Base-by-base conservation (phyloP, 495 filamentous ascomycete genomes). In the Hypomontagnella submonticulosa region DNA sequence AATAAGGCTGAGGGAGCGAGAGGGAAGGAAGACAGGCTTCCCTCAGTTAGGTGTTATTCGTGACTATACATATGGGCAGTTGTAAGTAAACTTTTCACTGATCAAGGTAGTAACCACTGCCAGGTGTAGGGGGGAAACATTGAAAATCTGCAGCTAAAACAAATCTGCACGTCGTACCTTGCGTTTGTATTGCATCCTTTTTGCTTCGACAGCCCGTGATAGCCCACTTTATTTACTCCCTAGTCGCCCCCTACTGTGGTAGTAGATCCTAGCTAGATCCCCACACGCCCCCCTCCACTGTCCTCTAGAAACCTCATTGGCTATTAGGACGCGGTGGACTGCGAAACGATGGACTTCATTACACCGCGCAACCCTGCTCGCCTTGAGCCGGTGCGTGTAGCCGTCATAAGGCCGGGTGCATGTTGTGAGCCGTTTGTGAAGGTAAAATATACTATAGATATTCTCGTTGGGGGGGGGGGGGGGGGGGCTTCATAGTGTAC, bases 151-250 rank as follows among this genome's bases (percentile, higher is more conserved):
- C 59, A 68, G 53, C 59, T 67, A 67, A 58, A 51, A 44, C 18
- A 50, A 46, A 27, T 42, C 19, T 61, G 40, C 52, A 67, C n/a
- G 52, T 67, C 63, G 63, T 67, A 67, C 58, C 64, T 63, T 67
- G 65, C 65, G 65, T 68, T 68, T 68, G 65, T 55, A 66, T 54
- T 56, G 30, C 43, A 59, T 68, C 54, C 42, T 50, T 62, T 55
- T 58, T 34, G 36, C 18, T 32, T 47, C 38, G 41, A 56, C 41
- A 57, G 51, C 37, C 51, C 43, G 51, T 34, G 51, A 41, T 47
- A 42, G 15, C 15, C 58, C 58, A 58, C 64, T 62, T 43, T 53
- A 53, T 62, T 43, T 53, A 53, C 30, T 43, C 60, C 53, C 37
- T 67, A 13, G 36, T 46, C 30, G 4, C 12, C 30, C 38, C 23